Percentiles rank a stretch among this genome's conserved stretches.
Evolutionary conservation across 23 red algal genomes (phyloP).

Genomic region (Agarophyton chilense): DNA sequence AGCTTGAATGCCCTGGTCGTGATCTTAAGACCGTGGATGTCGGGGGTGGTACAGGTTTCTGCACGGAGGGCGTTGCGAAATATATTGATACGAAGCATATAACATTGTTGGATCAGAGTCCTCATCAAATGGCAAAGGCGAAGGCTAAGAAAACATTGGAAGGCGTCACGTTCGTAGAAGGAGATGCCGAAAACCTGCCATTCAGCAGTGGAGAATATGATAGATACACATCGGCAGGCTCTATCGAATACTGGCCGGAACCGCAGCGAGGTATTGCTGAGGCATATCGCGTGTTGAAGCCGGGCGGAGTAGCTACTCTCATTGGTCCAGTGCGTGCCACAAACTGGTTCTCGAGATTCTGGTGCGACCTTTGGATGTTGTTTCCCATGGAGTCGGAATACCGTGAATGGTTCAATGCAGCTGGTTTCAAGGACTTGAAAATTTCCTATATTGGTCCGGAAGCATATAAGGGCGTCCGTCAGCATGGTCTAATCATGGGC

Average conservation of each 20-base stretch:
- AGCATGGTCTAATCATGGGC: conserved; percentile 98
- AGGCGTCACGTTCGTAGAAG: conserved; percentile 89
- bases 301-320: conserved; percentile 85
- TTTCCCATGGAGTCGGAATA: conserved; percentile 97
- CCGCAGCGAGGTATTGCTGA: conserved; percentile 94
- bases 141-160: conserved; percentile 72
- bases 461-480: conserved; percentile 94
- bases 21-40: conserved; percentile 83
- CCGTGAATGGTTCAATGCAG: conserved; percentile 80
- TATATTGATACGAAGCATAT: conserved; percentile 85
- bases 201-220: conserved; percentile 79
- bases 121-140: conserved; percentile 94
- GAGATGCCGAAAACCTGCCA: conserved; percentile 93
- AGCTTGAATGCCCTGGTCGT: conserved; percentile 69
- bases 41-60: conserved; percentile 96
- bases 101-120: conserved; percentile 89
- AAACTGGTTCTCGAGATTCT: conserved; percentile 93
- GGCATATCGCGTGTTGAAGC: conserved; percentile 94
- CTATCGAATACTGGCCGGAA: conserved; percentile 99
- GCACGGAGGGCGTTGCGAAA: conserved; percentile 86
- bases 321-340: conserved; percentile 96
- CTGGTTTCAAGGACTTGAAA: conserved; percentile 86
- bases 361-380: conserved; percentile 98
- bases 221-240: conserved; percentile 88
- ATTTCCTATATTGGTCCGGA: conserved; percentile 91